phyloP scores from a whole-genome alignment of 345 rosid genomes.

The Euphorbia lathyris region DNA sequence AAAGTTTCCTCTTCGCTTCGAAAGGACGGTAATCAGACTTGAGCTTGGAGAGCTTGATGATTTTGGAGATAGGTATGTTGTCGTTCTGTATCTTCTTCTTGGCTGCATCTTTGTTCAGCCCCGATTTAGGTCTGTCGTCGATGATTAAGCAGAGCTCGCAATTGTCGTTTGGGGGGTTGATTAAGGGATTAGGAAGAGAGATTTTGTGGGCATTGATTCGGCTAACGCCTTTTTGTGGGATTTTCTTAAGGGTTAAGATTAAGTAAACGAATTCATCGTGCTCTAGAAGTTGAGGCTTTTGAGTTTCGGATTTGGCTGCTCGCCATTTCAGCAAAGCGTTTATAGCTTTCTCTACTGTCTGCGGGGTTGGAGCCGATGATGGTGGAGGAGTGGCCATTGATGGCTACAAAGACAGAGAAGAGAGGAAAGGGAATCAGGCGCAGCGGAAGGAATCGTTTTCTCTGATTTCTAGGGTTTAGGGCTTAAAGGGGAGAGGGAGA shows the following conservation, averaged over 20 bases:
- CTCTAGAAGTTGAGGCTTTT: constrained; percentile 67
- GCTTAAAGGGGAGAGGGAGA: not conserved
- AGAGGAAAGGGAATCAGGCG: too few relatives aligned
- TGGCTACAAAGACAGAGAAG: not conserved
- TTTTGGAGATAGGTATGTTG: constrained; percentile 57
- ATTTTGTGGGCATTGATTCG: constrained; percentile 55
- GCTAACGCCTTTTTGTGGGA: constrained; percentile 41
- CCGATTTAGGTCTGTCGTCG: constrained; percentile 67
- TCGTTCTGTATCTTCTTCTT: constrained; percentile 63
- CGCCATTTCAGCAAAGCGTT: constrained; percentile 55
- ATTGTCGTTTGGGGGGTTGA: constrained; percentile 32
- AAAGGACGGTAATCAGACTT: constrained; percentile 46
- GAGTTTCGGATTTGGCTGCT: constrained; percentile 36
- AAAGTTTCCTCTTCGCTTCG: constrained; percentile 50
- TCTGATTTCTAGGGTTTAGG: constrained; percentile 1
- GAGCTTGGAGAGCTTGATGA: constrained; percentile 61
- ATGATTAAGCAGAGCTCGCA: constrained; percentile 68
- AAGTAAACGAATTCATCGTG: constrained; percentile 65
- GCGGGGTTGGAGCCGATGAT: constrained; percentile 25
- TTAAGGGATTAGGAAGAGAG: constrained; percentile 48
- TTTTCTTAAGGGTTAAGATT: constrained; percentile 56
- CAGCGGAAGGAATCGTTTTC: too few relatives aligned
- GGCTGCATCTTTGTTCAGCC: constrained; percentile 53
- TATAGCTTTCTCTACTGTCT: constrained; percentile 42
- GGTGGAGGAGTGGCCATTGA: constrained; percentile 14